Evolutionary conservation across 129 eudicot genomes (phyloP).

Genomic region (Escallonia rubra): DNA sequence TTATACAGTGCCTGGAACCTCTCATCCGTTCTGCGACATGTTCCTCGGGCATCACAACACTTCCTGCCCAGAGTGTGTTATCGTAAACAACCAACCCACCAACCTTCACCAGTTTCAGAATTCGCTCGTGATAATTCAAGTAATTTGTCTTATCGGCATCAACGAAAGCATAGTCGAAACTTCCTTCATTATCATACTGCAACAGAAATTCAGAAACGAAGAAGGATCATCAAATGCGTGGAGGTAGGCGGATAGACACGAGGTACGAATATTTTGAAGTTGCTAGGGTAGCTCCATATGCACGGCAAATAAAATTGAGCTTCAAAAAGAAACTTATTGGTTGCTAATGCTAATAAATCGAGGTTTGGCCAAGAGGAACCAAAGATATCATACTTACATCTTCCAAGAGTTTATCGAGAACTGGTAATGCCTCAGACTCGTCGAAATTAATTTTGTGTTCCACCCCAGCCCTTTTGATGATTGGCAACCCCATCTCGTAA

Average conservation of each 20-base stretch:
- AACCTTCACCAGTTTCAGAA: conserved; percentile 45
- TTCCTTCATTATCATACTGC: conserved; percentile 23
- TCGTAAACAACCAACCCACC: conserved; percentile 57
- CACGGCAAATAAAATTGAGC: too few species aligned
- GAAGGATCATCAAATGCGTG: not conserved
- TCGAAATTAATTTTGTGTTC: conserved; percentile 27
- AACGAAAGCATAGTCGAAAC: conserved; percentile 1
- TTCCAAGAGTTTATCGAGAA: conserved; percentile 21
- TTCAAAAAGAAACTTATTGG: not conserved
- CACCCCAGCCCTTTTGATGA: conserved; percentile 22
- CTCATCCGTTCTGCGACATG: not conserved
- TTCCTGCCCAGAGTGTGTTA: conserved; percentile 7
- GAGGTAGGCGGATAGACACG: not conserved
- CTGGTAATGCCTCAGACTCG: conserved; percentile 20
- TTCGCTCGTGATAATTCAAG: conserved; percentile 46
- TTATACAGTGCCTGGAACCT: not conserved
- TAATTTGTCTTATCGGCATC: conserved; percentile 48
- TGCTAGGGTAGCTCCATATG: too few species aligned
- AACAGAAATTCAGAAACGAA: not conserved
- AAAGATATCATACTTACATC: conserved; percentile 2
- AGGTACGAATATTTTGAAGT: not conserved
- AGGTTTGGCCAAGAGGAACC: not conserved
- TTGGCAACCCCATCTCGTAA: conserved; percentile 30
- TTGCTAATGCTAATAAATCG: too few species aligned
- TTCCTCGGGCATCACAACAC: conserved; percentile 1